Evolutionary conservation across 306 rosid genomes (phyloP), one percentile per base, ranked within the genome.

Genomic region (Citrullus colocynthis): DNA sequence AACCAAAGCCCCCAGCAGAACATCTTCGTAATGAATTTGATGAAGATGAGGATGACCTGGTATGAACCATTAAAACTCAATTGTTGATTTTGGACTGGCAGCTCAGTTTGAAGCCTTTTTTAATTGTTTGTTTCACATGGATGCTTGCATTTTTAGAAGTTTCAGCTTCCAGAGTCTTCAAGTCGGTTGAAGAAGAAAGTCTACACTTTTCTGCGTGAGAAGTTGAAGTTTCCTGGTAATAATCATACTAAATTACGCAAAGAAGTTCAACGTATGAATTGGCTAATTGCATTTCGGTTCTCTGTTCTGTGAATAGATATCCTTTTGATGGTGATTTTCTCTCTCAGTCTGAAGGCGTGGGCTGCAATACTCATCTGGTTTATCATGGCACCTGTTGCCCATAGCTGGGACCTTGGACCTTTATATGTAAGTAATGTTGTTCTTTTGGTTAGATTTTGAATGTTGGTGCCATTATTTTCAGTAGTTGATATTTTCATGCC

Each of bases 141-240:
- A n/a, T 85, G 62, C 78, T 57, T 80, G 61, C 45, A 65, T 75
- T 81, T 70, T 72, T 86, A 92, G 98, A 92, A 90, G 85, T 95
- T 92, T 87, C 90, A 75, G 83, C 97, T 95, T 82, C 98, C 98
- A 10, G 90, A 75, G 24, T 85, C 98, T 30, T 88, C 98, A 80
- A 90, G 91, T 85, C 16, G 39, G 85, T 92, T 97, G 97, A 92
- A 95, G 87, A 95, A 84, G 84, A 88, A 76, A 84, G 79, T 95
- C 65, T 87, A 92, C 83, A 75, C 85, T 78, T 86, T 95, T 83
- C 89, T 95, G 49, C 96, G 85, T 60, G 95, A 95, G 75, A 92
- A 89, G 73, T 76, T 95, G 92, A 95, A 90, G 90, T 85, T 95
- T 86, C 97, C 98, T 0, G 97, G 97, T 92, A 86, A 78, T 55